Conservation (phyloP, 2,329 filamentous ascomycete genomes). For the Dothistroma septosporum region DNA sequence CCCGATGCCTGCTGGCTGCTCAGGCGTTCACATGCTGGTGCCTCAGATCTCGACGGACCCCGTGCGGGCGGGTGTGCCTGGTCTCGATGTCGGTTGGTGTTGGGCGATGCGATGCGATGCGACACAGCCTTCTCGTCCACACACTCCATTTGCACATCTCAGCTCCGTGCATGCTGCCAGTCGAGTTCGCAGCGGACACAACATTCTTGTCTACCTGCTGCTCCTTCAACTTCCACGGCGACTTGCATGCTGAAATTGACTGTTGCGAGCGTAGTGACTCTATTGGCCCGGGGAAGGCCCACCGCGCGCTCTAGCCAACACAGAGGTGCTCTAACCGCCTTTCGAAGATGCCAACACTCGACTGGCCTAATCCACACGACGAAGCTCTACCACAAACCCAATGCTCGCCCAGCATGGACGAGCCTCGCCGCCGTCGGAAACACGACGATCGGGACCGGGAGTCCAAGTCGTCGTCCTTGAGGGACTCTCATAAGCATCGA, state of each 20-base stretch:
- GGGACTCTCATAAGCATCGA: conserved; percentile 26
- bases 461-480: conserved; percentile 24
- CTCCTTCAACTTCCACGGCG: neutral
- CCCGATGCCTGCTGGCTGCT: neutral
- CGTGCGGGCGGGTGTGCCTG: neutral
- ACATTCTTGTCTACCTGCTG: neutral
- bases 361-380: conserved; percentile 19
- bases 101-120: neutral
- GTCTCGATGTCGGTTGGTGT: neutral
- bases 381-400: conserved; percentile 14
- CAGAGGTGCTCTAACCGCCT: neutral
- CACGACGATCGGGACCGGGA: conserved; percentile 31
- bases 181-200: neutral
- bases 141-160: neutral
- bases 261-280: neutral
- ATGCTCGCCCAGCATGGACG: conserved; percentile 13
- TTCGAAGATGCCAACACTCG: conserved; percentile 10
- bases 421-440: conserved; percentile 28
- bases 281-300: neutral
- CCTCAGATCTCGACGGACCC: neutral
- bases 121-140: neutral
- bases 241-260: neutral
- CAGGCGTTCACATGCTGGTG: neutral
- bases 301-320: neutral
- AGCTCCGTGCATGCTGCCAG: neutral